These are phyloP conservation scores for Akanthomyces muscarius DNA, from an alignment of 2,329 filamentous ascomycete genomes.

Conservation along the genomic window DNA sequence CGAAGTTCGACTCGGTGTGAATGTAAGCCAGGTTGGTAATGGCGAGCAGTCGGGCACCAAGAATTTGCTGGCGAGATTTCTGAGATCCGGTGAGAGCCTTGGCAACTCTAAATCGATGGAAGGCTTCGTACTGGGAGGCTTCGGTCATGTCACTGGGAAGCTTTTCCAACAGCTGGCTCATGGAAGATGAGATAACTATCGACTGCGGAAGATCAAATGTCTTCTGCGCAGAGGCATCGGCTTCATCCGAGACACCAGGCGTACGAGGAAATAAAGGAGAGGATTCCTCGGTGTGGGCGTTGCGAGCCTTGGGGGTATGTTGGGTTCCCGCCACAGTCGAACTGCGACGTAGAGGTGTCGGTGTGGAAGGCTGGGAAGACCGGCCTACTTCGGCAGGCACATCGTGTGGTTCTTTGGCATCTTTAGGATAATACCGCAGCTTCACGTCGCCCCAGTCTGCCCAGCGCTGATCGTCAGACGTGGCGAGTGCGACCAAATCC, in stretches of 20 bases:
- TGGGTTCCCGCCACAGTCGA: slow-evolving; percentile 50
- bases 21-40: slow-evolving; percentile 91
- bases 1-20: slow-evolving; percentile 74
- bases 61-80: slow-evolving; percentile 66
- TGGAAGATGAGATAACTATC: slow-evolving; percentile 46
- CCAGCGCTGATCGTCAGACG: slow-evolving; percentile 57
- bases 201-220: slow-evolving; percentile 62
- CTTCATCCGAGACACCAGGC: slow-evolving; percentile 35
- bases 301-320: slow-evolving; percentile 39
- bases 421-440: slow-evolving; percentile 69
- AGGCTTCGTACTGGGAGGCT: slow-evolving; percentile 74
- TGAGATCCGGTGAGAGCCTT: slow-evolving; percentile 67
- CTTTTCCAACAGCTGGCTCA: slow-evolving; percentile 54
- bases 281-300: slow-evolving; percentile 36
- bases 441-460: slow-evolving; percentile 77
- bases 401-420: slow-evolving; percentile 23
- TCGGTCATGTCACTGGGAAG: slow-evolving; percentile 64
- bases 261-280: slow-evolving; percentile 48
- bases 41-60: slow-evolving; percentile 78
- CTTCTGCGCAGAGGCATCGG: slow-evolving; percentile 44
- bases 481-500: slow-evolving; percentile 73
- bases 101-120: slow-evolving; percentile 79
- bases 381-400: slow-evolving; percentile 26
- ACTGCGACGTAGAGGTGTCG: slow-evolving; percentile 70
- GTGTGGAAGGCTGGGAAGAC: slow-evolving; percentile 59